Conservation (phyloP, 495 filamentous ascomycete species). For the Poronia punctata region DNA sequence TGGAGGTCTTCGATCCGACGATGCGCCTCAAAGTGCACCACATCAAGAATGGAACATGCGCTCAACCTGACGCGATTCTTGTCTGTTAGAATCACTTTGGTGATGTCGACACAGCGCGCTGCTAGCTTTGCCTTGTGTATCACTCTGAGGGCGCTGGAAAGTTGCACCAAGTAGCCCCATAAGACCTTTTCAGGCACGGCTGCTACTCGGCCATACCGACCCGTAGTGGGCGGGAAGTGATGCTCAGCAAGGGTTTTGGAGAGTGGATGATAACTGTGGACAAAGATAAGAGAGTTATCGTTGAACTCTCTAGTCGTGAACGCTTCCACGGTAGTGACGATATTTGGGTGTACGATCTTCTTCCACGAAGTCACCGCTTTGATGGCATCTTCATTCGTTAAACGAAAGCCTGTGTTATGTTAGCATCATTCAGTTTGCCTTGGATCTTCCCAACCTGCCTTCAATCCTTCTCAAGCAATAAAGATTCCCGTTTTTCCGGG, state of each 20-base stretch:
- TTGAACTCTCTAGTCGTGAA: conserved; percentile 91
- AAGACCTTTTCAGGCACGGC: conserved; percentile 69
- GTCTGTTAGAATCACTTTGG: conserved; percentile 78
- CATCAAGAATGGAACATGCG: conserved; percentile 80
- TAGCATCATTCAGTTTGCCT: conserved; percentile 4
- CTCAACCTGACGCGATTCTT: conserved; percentile 83
- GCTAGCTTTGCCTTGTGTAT: conserved; percentile 79
- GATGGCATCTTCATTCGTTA: conserved; percentile 85
- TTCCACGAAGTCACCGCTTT: conserved; percentile 86
- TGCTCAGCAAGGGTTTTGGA: conserved; percentile 86
- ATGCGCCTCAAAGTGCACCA: conserved; percentile 67
- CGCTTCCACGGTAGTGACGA: conserved; percentile 83
- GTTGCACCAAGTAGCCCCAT: conserved; percentile 90
- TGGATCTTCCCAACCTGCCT: conserved; percentile 38
- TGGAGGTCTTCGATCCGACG: conserved; percentile 68
- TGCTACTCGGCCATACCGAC: conserved; percentile 32
- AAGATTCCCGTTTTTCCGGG: conserved; percentile 72
- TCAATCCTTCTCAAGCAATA: conserved; percentile 83
- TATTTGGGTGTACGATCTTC: conserved; percentile 68
- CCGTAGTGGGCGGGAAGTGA: conserved; percentile 56
- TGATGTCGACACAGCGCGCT: conserved; percentile 72
- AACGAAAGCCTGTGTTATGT: conserved; percentile 38
- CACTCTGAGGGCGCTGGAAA: conserved; percentile 77
- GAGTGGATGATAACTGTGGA: conserved; percentile 85
- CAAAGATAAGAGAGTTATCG: conserved; percentile 90